Percentiles rank a stretch among this genome's conserved stretches.
Evolutionary conservation across 805 yeast species (phyloP).

Genomic region (Torulaspora quercuum): DNA sequence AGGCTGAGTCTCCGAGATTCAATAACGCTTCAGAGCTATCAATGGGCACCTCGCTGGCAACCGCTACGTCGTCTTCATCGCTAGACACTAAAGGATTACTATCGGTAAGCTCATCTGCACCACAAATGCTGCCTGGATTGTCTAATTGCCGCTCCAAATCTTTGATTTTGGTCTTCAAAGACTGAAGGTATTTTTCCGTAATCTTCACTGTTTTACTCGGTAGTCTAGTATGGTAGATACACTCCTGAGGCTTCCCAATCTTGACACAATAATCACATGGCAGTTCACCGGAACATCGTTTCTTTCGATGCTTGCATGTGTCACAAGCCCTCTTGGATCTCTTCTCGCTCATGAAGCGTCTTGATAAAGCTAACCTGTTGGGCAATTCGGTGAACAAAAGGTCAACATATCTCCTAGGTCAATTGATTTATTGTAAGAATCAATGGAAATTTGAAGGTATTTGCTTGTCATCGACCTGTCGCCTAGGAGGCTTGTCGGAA

Average conservation of each 20-base stretch:
- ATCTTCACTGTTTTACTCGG: slow-evolving; percentile 18
- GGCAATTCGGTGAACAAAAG: too few relatives aligned
- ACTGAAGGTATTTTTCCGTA: slow-evolving; percentile 16
- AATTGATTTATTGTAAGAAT: too few relatives aligned
- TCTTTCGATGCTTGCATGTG: slow-evolving; percentile 21
- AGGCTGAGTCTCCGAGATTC: slow-evolving; percentile 18
- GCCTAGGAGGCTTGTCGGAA: too few relatives aligned
- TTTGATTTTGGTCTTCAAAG: slow-evolving; percentile 17
- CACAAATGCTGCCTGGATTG: neutral
- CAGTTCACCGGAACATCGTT: slow-evolving; percentile 19
- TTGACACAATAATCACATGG: slow-evolving; percentile 22
- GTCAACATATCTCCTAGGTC: too few relatives aligned
- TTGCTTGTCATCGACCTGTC: too few relatives aligned
- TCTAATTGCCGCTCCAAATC: slow-evolving; percentile 13
- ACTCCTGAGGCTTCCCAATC: slow-evolving; percentile 15
- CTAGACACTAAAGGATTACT: slow-evolving; percentile 15
- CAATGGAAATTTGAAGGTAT: too few relatives aligned
- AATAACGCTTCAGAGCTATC: slow-evolving; percentile 1
- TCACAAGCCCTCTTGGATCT: slow-evolving; percentile 19
- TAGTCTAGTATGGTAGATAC: slow-evolving; percentile 15
- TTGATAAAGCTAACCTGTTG: too few relatives aligned
- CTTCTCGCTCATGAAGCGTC: slow-evolving; percentile 9
- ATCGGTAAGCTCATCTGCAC: slow-evolving; percentile 5
- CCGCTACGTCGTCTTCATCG: slow-evolving; percentile 4
- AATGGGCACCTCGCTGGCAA: neutral